Evolutionary conservation across 1,284 basidiomycete species (phyloP), one percentile per base, ranked within the genome.

Genomic region (Tetrapyrgos nigripes): DNA sequence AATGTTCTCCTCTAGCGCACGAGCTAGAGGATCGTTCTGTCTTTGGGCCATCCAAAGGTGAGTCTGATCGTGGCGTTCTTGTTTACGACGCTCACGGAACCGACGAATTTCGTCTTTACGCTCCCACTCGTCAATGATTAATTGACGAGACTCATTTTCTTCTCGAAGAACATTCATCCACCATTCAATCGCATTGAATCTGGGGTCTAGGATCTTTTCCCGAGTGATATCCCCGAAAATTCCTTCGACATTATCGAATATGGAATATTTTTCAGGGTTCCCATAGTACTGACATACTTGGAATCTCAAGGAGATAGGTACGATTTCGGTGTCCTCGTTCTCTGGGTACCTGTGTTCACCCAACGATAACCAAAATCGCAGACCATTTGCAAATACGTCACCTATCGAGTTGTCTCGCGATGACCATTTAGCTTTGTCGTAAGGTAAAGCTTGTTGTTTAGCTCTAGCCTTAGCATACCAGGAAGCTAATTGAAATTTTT

Each of bases 141-240:
- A n/a, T 4, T n/a, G 6, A 4, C 17, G 4, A 40, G 14, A 17
- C 6, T 11, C 17, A 40, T n/a, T 2, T 5, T 45, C 21, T 48
- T 35, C 49, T 13, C 3, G 28, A 43, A 54, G 17, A 4, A 21
- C 37, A 11, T 49, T 50, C 3, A 3, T 29, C 55, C 55, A 56
- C 55, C 55, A 56, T 19, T 27, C 24, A 8, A 56, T 21, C 6
- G 24, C 51, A 44, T 40, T 27, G 27, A 53, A 53, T 11, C 24
- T 11, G 10, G 37, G 4, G 26, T 53, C 28, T 19, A 5, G 19
- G 14, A 53, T 13, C 4, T 19, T 19, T 24, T 14, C 10, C 2
- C 4, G 19, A 9, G 37, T 27, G 8, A 53, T 13, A 43, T 17
- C 21, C 2, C 2, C 14, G 14, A 43, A 33, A 24, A n/a, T 28